phyloP scores from a whole-genome alignment of 2,329 filamentous ascomycete species.

The Hypoxylon sp. region DNA sequence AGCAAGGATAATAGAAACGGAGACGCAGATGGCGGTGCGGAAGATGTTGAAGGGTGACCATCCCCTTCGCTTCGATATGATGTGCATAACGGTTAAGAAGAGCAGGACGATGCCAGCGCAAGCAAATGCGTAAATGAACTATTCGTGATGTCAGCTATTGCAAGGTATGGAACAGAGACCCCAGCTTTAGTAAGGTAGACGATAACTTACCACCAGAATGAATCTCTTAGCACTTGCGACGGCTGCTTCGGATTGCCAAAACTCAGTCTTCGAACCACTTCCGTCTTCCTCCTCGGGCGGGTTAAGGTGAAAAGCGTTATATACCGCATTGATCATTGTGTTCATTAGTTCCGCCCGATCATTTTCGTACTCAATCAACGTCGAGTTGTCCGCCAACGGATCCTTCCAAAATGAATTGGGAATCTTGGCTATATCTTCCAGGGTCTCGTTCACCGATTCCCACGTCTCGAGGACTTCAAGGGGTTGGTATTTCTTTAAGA shows the following conservation, averaged over 20 bases:
- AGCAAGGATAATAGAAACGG: conserved; percentile 43
- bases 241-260: conserved; percentile 36
- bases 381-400: conserved; percentile 17
- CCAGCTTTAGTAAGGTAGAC: not conserved
- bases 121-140: conserved; percentile 50
- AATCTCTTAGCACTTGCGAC: conserved; percentile 38
- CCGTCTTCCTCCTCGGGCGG: conserved; percentile 28
- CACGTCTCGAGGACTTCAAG: conserved; percentile 37
- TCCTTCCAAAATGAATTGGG: conserved; percentile 44
- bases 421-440: conserved; percentile 37
- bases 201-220: conserved; percentile 44
- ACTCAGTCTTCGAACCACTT: conserved; percentile 15
- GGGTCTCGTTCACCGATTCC: conserved; percentile 34
- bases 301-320: conserved; percentile 45
- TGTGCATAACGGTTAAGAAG: conserved; percentile 49
- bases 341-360: conserved; percentile 41
- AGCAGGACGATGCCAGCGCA: conserved; percentile 49
- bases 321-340: conserved; percentile 46
- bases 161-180: not conserved
- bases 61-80: conserved; percentile 48
- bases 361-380: conserved; percentile 11
- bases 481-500: conserved; percentile 52
- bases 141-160: conserved; percentile 8
- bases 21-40: conserved; percentile 44
- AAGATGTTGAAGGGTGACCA: conserved; percentile 50